phyloP scores from a whole-genome alignment of 2,329 filamentous ascomycete genomes.

The Thelonectria olida region DNA sequence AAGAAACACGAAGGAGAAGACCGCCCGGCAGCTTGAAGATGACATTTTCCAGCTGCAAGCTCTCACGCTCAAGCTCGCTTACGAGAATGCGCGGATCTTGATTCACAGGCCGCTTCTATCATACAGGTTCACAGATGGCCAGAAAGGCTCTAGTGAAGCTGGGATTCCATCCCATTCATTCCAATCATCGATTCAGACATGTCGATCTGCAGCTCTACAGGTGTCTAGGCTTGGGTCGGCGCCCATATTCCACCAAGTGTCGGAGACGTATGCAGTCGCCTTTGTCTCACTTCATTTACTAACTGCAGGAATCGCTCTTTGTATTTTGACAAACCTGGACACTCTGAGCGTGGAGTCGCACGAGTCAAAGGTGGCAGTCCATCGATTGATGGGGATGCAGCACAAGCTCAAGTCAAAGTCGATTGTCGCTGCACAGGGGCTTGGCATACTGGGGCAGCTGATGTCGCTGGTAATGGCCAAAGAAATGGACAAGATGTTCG shows the following conservation, averaged over 20 bases:
- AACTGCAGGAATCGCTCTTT: slow-evolving; percentile 36
- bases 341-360: slow-evolving; percentile 32
- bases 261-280: slow-evolving; percentile 35
- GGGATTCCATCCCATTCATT: slow-evolving; percentile 19
- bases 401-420: slow-evolving; percentile 28
- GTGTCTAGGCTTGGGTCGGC: slow-evolving; percentile 27
- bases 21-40: slow-evolving; percentile 14
- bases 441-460: slow-evolving; percentile 30
- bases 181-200: slow-evolving; percentile 19
- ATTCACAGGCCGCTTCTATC: slow-evolving; percentile 35
- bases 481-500: slow-evolving; percentile 31
- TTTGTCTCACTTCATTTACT: slow-evolving; percentile 39
- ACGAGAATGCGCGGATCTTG: slow-evolving; percentile 45
- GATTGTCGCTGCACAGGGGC: slow-evolving; percentile 35
- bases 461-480: slow-evolving; percentile 35
- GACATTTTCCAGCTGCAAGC: slow-evolving; percentile 43
- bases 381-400: slow-evolving; percentile 36
- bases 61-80: slow-evolving; percentile 44
- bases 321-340: slow-evolving; percentile 32
- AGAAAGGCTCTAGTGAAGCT: neutral
- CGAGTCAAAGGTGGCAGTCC: slow-evolving; percentile 33
- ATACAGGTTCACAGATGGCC: neutral
- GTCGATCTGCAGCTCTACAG: slow-evolving; percentile 36
- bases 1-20: neutral
- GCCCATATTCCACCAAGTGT: slow-evolving; percentile 22